phyloP scores from a whole-genome alignment of 1,284 basidiomycete species.

The Ganoderma leucocontextum region DNA sequence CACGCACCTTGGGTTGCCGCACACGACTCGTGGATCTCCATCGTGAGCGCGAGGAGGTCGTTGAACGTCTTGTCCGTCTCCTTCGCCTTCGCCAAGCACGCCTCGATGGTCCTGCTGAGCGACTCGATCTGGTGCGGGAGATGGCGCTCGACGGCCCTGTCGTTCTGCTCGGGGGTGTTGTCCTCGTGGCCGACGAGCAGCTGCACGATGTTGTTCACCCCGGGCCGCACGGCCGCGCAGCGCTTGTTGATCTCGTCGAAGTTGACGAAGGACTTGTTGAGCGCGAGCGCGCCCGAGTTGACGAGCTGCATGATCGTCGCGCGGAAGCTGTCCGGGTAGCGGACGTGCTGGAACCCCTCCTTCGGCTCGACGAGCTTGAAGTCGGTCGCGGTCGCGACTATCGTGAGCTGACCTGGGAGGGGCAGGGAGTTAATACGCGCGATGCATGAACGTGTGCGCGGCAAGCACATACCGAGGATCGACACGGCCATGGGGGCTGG shows the following conservation, averaged over 20 bases:
- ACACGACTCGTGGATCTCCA: conserved; percentile 24
- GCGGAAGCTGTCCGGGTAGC: conserved; percentile 25
- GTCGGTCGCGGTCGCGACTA: conserved; percentile 25
- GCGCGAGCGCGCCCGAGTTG: conserved; percentile 20
- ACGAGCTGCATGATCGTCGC: conserved; percentile 25
- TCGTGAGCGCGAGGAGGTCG: conserved; percentile 18
- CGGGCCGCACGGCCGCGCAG: conserved; percentile 19
- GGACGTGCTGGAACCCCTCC: conserved; percentile 19
- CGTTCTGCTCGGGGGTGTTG: conserved; percentile 23
- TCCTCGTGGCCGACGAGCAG: conserved; percentile 22
- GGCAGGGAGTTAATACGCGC: background rate
- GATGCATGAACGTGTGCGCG: too few species aligned
- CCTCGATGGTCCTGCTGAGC: conserved; percentile 19
- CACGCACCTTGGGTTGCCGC: conserved; percentile 16
- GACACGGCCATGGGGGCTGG: conserved; percentile 25
- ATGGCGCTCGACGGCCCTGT: conserved; percentile 20
- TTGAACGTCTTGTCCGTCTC: conserved; percentile 21
- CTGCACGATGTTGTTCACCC: conserved; percentile 24
- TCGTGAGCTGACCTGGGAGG: conserved; percentile 18
- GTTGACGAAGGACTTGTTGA: conserved; percentile 25
- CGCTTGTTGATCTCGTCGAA: conserved; percentile 28
- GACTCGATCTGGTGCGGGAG: conserved; percentile 20
- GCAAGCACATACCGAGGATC: conserved; percentile 18
- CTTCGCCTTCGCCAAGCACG: conserved; percentile 22
- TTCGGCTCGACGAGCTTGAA: conserved; percentile 21